Conservation (phyloP, 2,329 filamentous ascomycete species). For the Onygenales sp. region DNA sequence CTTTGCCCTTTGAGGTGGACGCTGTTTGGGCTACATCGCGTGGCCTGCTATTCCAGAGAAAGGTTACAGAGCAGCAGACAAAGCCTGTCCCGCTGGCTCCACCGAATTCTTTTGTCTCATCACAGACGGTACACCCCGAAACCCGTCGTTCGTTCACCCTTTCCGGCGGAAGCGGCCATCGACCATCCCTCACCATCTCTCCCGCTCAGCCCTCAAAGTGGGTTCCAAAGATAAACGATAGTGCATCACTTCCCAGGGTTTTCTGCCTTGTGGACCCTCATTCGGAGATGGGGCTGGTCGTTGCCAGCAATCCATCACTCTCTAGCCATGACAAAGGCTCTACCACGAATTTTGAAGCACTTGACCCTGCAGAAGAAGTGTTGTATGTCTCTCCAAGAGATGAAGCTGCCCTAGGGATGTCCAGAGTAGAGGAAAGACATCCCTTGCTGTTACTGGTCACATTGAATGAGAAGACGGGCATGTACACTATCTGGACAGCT, state of each 20-base stretch:
- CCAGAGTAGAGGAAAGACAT: background rate
- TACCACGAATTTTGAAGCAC: slow-evolving; percentile 41
- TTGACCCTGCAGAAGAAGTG: slow-evolving; percentile 72
- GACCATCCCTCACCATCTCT: slow-evolving; percentile 39
- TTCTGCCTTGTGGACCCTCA: slow-evolving; percentile 81
- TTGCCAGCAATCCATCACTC: slow-evolving; percentile 41
- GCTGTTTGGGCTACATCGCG: slow-evolving; percentile 71
- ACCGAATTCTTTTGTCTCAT: slow-evolving; percentile 73
- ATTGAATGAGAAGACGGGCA: slow-evolving; percentile 62
- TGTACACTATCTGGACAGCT: slow-evolving; percentile 78
- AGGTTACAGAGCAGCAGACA: slow-evolving; percentile 37
- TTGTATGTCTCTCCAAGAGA: slow-evolving; percentile 67
- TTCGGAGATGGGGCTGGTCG: slow-evolving; percentile 74
- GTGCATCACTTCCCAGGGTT: slow-evolving; percentile 50
- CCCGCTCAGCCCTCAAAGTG: slow-evolving; percentile 47
- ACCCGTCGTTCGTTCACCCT: slow-evolving; percentile 24
- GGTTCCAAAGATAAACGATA: slow-evolving; percentile 48
- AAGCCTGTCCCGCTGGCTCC: slow-evolving; percentile 45
- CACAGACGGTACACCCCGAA: slow-evolving; percentile 42
- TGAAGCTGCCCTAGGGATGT: slow-evolving; percentile 22
- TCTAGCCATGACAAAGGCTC: slow-evolving; percentile 20
- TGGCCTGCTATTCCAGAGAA: slow-evolving; percentile 80
- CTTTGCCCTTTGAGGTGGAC: slow-evolving; percentile 91
- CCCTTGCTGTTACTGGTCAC: slow-evolving; percentile 67
- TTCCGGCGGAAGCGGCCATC: slow-evolving; percentile 29